Conservation (phyloP, 148 eudicot species). For the Simmondsia chinensis region DNA sequence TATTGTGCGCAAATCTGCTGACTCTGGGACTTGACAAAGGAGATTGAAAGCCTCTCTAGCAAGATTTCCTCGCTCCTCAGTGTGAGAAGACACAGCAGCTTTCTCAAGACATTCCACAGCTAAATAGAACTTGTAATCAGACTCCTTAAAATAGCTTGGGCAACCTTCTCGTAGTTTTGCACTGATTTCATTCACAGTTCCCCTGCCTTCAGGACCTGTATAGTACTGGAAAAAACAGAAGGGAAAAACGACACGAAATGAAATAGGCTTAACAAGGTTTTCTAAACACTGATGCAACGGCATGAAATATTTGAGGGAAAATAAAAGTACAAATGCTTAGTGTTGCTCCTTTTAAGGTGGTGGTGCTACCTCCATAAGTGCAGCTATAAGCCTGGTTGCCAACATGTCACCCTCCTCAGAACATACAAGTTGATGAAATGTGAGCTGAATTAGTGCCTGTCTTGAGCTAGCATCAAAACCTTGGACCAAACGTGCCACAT, state of each 20-base stretch:
- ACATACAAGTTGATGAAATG: slow-evolving; percentile 88
- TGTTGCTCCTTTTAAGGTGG: too few relatives aligned
- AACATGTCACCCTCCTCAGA: slow-evolving; percentile 86
- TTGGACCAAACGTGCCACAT: slow-evolving; percentile 70
- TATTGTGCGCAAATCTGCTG: slow-evolving; percentile 84
- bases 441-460: slow-evolving; percentile 54
- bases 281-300: too few relatives aligned
- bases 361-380: slow-evolving; percentile 90
- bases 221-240: slow-evolving; percentile 50
- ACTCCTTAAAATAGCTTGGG: slow-evolving; percentile 92
- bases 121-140: slow-evolving; percentile 90
- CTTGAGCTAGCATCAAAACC: slow-evolving; percentile 48
- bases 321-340: too few relatives aligned
- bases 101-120: slow-evolving; percentile 97
- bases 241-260: too few relatives aligned
- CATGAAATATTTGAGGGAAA: too few relatives aligned
- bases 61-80: slow-evolving; percentile 69
- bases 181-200: slow-evolving; percentile 91
- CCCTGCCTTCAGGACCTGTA: slow-evolving; percentile 96
- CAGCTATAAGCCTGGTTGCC: slow-evolving; percentile 87
- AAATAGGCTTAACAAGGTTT: too few relatives aligned
- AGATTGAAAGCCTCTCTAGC: slow-evolving; percentile 86
- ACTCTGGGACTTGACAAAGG: slow-evolving; percentile 82
- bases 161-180: slow-evolving; percentile 82
- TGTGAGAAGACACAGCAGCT: slow-evolving; percentile 75